Percentiles rank a stretch among this genome's conserved stretches.
Conservation (phyloP, 202 grass and related monocot species). For the Carex sylvatica region DNA sequence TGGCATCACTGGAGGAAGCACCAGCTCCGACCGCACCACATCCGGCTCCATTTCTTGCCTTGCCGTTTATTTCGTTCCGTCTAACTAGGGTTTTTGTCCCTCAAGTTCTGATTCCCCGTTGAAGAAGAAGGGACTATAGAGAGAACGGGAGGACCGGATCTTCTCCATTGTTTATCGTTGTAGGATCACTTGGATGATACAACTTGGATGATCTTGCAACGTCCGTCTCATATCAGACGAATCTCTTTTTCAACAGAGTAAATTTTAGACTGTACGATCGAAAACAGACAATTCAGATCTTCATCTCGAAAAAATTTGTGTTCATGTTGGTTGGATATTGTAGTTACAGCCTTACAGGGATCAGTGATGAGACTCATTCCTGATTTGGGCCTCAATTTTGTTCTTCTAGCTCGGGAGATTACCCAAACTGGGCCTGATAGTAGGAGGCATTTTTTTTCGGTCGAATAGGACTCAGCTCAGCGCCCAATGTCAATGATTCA, state of each 20-base stretch:
- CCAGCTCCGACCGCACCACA: constrained; percentile 58
- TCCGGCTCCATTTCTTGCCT: constrained; percentile 56
- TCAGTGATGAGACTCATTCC: too few species aligned
- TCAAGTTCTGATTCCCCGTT: neutral
- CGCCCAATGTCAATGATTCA: too few species aligned
- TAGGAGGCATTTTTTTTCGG: too few species aligned
- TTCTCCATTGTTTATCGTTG: neutral
- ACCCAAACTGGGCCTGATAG: neutral
- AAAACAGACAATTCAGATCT: neutral
- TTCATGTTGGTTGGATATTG: neutral
- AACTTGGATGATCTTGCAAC: neutral
- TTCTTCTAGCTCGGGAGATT: neutral
- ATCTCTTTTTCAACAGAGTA: neutral
- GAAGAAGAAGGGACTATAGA: neutral
- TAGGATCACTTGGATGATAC: neutral
- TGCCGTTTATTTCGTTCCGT: neutral
- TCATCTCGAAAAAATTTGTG: neutral
- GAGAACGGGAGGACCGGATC: neutral
- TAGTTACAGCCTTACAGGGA: neutral
- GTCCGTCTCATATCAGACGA: neutral
- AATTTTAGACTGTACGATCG: neutral
- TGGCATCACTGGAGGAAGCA: constrained; percentile 49
- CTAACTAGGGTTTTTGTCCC: constrained; percentile 10
- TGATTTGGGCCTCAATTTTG: neutral
- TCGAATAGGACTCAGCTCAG: too few species aligned